phyloP scores from a whole-genome alignment of 106 monocot species.

The Amphibolis antarctica region DNA sequence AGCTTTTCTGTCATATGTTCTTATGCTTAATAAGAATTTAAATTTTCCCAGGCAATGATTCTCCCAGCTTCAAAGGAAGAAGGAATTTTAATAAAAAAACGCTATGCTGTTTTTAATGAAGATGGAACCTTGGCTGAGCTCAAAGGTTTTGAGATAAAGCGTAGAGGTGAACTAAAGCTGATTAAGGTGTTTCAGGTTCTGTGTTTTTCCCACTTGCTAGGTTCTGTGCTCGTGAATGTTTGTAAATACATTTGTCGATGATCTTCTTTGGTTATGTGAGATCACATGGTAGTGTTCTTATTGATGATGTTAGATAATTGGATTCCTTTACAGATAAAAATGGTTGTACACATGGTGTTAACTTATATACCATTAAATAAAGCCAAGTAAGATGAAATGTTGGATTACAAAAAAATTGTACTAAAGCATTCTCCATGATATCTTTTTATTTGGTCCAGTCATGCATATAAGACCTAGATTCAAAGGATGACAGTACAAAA shows the following conservation, averaged over 20 bases:
- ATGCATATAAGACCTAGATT: no score
- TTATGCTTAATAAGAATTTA: not conserved
- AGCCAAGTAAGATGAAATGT: no score
- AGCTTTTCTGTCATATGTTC: not conserved
- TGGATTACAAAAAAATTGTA: no score
- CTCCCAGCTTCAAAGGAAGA: slow-evolving; percentile 98
- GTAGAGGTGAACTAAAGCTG: slow-evolving; percentile 98
- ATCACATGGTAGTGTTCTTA: no score
- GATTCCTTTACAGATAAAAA: no score
- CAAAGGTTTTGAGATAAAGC: slow-evolving; percentile 98
- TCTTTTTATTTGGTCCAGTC: no score
- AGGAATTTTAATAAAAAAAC: slow-evolving; percentile 91
- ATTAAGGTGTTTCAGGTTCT: slow-evolving; percentile 96
- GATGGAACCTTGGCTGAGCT: slow-evolving; percentile 95
- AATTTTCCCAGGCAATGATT: slow-evolving; percentile 72
- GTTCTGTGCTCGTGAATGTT: not conserved
- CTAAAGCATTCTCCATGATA: no score
- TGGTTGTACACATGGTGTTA: no score
- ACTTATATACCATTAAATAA: no score
- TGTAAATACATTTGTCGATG: not conserved
- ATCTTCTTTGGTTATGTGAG: not conserved
- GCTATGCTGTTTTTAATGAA: slow-evolving; percentile 98
- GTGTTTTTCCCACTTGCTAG: not conserved
- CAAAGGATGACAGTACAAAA: no score
- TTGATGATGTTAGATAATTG: no score